phyloP scores from a whole-genome alignment of 768 basidiomycete genomes.

The Tephrocybe sp. region DNA sequence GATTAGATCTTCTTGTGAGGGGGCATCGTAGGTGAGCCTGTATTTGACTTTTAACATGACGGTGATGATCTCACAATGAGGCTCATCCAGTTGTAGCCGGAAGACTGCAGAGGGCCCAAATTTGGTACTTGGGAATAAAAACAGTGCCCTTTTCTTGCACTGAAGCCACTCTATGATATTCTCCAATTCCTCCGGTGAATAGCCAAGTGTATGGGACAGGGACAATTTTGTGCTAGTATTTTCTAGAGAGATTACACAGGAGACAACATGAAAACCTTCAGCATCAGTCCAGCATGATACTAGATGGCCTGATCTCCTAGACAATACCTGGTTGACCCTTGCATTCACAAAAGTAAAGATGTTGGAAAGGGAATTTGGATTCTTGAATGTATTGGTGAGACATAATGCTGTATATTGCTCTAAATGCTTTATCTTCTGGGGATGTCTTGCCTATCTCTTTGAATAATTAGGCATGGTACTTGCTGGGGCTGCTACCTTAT shows the following conservation, averaged over 20 bases:
- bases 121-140: not conserved
- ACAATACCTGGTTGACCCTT: not conserved
- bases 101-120: not conserved
- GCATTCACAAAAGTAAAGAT: not conserved
- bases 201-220: not conserved
- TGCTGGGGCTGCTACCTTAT: not conserved
- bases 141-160: not conserved
- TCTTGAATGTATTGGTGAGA: not conserved
- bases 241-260: not conserved
- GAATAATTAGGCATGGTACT: not conserved
- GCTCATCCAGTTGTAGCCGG: not conserved
- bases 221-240: not conserved
- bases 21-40: not conserved
- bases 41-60: not conserved
- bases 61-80: not conserved
- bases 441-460: not conserved
- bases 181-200: not conserved
- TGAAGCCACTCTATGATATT: not conserved
- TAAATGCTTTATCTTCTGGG: not conserved
- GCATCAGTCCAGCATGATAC: constrained; percentile 3
- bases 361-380: not conserved
- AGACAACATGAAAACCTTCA: not conserved
- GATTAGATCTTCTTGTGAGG: not conserved
- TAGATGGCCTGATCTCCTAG: not conserved
- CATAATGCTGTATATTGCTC: not conserved